Conservation (phyloP, 805 yeast genomes). For the Martiniozyma abietophila region DNA sequence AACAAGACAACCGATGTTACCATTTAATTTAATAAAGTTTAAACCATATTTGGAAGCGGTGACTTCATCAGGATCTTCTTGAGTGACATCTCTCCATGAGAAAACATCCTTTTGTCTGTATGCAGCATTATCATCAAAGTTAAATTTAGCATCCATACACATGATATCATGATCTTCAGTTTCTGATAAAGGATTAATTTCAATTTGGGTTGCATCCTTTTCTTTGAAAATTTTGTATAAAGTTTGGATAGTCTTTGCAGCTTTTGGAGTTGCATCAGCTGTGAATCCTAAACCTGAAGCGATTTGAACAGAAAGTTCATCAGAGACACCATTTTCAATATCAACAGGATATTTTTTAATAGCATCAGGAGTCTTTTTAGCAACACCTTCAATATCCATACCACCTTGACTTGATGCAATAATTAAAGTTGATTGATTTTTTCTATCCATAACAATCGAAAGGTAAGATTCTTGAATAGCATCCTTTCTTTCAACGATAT, state of each 20-base stretch:
- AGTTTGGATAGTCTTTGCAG: slow-evolving; percentile 78
- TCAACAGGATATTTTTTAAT: slow-evolving; percentile 82
- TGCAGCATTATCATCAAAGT: slow-evolving; percentile 92
- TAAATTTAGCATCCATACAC: slow-evolving; percentile 99
- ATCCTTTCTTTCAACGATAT: slow-evolving; percentile 89
- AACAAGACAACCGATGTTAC: slow-evolving; percentile 97
- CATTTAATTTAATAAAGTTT: slow-evolving; percentile 95
- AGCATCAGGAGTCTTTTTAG: slow-evolving; percentile 81
- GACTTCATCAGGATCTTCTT: slow-evolving; percentile 97
- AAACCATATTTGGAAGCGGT: slow-evolving; percentile 83
- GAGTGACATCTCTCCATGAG: slow-evolving; percentile 94
- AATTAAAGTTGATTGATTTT: slow-evolving; percentile 79
- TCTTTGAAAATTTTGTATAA: slow-evolving; percentile 84
- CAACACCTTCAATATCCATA: slow-evolving; percentile 99
- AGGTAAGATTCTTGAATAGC: slow-evolving; percentile 93
- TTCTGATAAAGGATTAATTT: slow-evolving; percentile 96
- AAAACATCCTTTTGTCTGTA: slow-evolving; percentile 93
- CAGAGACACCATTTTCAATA: slow-evolving; percentile 72
- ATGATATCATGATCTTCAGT: slow-evolving; percentile 81
- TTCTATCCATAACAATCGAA: slow-evolving; percentile 92
- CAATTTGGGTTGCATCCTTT: slow-evolving; percentile 95
- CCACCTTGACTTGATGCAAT: slow-evolving; percentile 98
- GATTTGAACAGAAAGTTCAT: slow-evolving; percentile 61
- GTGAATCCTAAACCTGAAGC: slow-evolving; percentile 81
- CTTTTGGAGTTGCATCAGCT: slow-evolving; percentile 66